Base-by-base conservation (phyloP, 2,329 filamentous ascomycete species). In the Elsinoe fawcettii region DNA sequence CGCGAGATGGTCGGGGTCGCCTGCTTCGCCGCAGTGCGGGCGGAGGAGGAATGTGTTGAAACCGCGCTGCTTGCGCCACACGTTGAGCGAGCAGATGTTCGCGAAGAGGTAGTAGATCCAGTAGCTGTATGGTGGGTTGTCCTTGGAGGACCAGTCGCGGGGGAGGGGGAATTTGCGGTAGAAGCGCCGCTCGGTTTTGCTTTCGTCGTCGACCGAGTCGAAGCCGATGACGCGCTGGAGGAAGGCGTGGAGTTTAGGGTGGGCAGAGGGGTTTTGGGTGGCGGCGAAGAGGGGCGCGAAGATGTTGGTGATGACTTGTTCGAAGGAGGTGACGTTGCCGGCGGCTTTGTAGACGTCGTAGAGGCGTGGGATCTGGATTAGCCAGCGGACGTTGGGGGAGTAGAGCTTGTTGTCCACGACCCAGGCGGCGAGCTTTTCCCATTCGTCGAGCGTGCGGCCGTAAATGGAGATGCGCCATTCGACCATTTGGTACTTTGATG, bases 401-500 rank as follows among this genome's bases (percentile, higher is more conserved):
- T 96, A 96, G 41, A 99, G 80, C 74, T 96, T 97, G 77, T 97
- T 96, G 75, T 97, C 92, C 14, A 97, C 84, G 6, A 99, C 90
- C 93, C 93, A 99, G 2, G 88, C 89, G 2, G 93, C 93, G 54
- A 99, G 82, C 69, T 95, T 99, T 68, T 97, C 92, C 93, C 93
- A 99, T 71, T 99, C 93, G 61, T 95, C 86, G 39, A 95, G 80
- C 2, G 87, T 87, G 68, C 90, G 88, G 61, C 93, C 93, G 66
- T 99, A 99, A 62, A 99, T 90, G 22, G 91, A 96, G 63, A 99
- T 96, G 43, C 93, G 90, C 91, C 95, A 99, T 74, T 99, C 93
- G 1, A 93, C 93, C 88, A 99, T 96, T 70, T 99, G 93, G 68
- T 99, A 99, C 71, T 99, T 99, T 81, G 91, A 96, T 51, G 92